Percentiles rank a stretch among this genome's conserved stretches.
These are phyloP conservation scores for Ilyonectria robusta DNA, from an alignment of 2,329 filamentous ascomycete species.

Conservation along the genomic window DNA sequence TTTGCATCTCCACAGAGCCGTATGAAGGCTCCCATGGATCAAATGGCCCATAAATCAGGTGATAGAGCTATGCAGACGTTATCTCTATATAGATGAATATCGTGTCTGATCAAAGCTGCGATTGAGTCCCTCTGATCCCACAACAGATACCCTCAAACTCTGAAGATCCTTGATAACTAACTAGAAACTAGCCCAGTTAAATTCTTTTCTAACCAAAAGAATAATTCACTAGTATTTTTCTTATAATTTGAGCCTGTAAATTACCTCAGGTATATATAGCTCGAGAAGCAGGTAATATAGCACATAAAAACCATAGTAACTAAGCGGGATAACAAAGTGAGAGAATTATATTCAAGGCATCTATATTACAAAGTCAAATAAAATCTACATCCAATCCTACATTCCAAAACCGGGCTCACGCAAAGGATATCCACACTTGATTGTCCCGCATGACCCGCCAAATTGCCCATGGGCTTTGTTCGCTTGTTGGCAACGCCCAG, in stretches of 20 bases:
- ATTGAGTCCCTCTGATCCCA: constrained; percentile 35
- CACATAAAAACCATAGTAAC: background rate
- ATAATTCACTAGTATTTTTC: too few relatives aligned
- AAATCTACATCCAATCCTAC: background rate
- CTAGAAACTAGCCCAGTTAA: too few relatives aligned
- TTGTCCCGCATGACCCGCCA: constrained; percentile 56
- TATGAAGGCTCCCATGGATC: too few relatives aligned
- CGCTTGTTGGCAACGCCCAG: constrained; percentile 47
- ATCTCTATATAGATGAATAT: constrained; percentile 32
- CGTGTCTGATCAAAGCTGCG: constrained; percentile 28
- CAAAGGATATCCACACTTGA: constrained; percentile 59
- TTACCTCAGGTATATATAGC: constrained; percentile 68
- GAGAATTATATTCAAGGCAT: background rate
- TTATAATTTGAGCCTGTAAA: too few relatives aligned
- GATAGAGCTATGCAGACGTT: constrained; percentile 33
- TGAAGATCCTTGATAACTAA: background rate
- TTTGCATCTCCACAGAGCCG: too few relatives aligned
- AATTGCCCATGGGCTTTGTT: constrained; percentile 53
- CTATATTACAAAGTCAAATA: background rate
- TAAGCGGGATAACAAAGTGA: background rate
- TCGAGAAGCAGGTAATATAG: constrained; percentile 29
- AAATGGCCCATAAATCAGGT: constrained; percentile 25
- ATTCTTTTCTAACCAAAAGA: too few relatives aligned
- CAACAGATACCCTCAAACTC: constrained; percentile 17
- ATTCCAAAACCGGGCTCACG: constrained; percentile 36